Evolutionary conservation across 495 filamentous ascomycete species (phyloP).

Genomic region (Aspergillus kassunensis): DNA sequence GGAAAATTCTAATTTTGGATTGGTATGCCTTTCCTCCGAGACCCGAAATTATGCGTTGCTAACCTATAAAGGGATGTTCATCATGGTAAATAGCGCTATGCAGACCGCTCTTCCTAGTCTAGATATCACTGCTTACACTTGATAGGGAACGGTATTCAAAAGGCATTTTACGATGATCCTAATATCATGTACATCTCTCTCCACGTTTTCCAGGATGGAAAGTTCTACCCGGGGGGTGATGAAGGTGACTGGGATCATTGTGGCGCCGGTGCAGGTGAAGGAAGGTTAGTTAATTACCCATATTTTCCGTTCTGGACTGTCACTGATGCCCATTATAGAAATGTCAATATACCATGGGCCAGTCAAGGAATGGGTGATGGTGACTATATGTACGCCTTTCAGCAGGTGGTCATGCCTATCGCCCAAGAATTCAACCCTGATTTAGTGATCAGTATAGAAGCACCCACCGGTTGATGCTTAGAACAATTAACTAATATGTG

Average conservation of each 20-base stretch:
- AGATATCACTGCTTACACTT: constrained; percentile 25
- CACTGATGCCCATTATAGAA: constrained; percentile 45
- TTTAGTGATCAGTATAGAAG: constrained; percentile 67
- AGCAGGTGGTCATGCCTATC: constrained; percentile 96
- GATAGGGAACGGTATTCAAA: constrained; percentile 89
- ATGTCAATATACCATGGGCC: constrained; percentile 94
- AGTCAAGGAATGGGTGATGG: constrained; percentile 92
- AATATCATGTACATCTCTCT: constrained; percentile 95
- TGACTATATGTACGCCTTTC: constrained; percentile 95
- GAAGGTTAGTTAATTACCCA: constrained; percentile 43
- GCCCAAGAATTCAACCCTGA: constrained; percentile 90
- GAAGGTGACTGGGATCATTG: constrained; percentile 75
- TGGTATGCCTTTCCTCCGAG: constrained; percentile 61
- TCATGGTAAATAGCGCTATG: constrained; percentile 42
- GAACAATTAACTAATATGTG: constrained; percentile 9
- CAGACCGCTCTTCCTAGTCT: too few relatives aligned
- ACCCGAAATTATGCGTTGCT: constrained; percentile 15
- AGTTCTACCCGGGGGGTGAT: constrained; percentile 78
- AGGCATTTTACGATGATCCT: constrained; percentile 90
- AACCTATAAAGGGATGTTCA: constrained; percentile 55
- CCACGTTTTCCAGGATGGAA: constrained; percentile 79
- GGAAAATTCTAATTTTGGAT: constrained; percentile 89
- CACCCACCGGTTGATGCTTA: background rate
- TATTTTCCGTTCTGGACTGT: background rate
- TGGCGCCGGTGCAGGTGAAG: constrained; percentile 68